phyloP scores from a whole-genome alignment of 768 basidiomycete genomes.

The Rhizopogon salebrosus region DNA sequence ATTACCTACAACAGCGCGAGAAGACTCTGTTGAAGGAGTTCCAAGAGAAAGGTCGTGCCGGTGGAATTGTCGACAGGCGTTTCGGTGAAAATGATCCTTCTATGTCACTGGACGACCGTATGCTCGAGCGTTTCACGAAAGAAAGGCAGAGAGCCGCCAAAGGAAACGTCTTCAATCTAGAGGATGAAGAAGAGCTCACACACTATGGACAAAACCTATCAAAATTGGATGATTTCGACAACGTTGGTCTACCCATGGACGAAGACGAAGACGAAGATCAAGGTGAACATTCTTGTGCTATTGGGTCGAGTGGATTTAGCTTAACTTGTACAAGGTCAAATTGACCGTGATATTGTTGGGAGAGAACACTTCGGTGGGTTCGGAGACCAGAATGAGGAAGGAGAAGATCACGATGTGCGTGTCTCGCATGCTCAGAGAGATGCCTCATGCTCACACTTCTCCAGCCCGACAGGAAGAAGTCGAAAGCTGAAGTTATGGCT shows the following conservation, averaged over 20 bases:
- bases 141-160: constrained; percentile 81
- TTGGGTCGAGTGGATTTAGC: neutral
- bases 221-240: constrained; percentile 80
- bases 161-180: constrained; percentile 80
- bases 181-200: constrained; percentile 86
- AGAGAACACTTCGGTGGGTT: constrained; percentile 85
- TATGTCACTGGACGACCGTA: constrained; percentile 93
- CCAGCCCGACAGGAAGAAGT: constrained; percentile 81
- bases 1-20: constrained; percentile 53
- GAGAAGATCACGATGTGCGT: constrained; percentile 45
- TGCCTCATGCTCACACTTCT: constrained; percentile 1
- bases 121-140: constrained; percentile 92
- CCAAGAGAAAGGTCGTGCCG: constrained; percentile 73
- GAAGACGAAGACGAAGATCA: constrained; percentile 47
- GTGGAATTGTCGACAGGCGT: constrained; percentile 87
- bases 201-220: constrained; percentile 89
- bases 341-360: constrained; percentile 62
- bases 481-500: constrained; percentile 94
- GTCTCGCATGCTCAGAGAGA: constrained; percentile 2
- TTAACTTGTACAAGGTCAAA: constrained; percentile 44
- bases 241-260: constrained; percentile 47
- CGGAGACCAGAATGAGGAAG: constrained; percentile 57
- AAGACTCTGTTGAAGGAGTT: constrained; percentile 87
- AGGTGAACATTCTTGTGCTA: constrained; percentile 27
- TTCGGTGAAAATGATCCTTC: constrained; percentile 94